These are phyloP conservation scores for Echium plantagineum DNA, from an alignment of 257 asterid genomes.

Conservation along the genomic window DNA sequence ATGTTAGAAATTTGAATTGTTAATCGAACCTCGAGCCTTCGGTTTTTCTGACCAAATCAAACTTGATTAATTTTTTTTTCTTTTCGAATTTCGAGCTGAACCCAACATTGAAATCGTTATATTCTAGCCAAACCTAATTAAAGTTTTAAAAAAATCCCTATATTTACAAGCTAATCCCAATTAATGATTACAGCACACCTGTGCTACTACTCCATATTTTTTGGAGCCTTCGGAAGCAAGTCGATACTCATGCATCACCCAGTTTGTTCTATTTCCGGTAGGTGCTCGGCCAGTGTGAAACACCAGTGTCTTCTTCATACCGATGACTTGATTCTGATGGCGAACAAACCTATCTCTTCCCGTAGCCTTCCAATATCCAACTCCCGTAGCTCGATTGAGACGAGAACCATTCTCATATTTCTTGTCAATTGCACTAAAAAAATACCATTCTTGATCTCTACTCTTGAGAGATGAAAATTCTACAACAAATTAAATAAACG, in stretches of 20 bases:
- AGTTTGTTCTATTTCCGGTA: constrained; percentile 83
- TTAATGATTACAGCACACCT: constrained; percentile 31
- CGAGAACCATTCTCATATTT: constrained; percentile 91
- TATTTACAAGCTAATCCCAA: background rate
- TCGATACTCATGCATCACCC: constrained; percentile 98
- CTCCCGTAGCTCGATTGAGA: constrained; percentile 85
- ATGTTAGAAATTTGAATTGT: no score
- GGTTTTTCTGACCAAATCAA: no score
- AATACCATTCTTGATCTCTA: constrained; percentile 90
- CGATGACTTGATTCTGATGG: constrained; percentile 51
- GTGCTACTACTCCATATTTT: constrained; percentile 65
- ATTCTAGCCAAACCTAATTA: no score
- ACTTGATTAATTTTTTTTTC: no score
- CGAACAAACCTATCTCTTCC: constrained; percentile 80
- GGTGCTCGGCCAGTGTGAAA: constrained; percentile 95
- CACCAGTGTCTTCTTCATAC: constrained; percentile 90
- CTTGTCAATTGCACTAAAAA: constrained; percentile 83
- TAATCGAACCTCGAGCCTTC: no score
- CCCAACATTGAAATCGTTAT: no score
- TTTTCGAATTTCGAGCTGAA: no score
- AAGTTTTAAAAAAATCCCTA: no score
- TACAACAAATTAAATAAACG: constrained; percentile 15
- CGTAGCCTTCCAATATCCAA: constrained; percentile 95
- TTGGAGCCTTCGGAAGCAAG: constrained; percentile 59
- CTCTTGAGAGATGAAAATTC: constrained; percentile 62